Base-by-base conservation (phyloP, 176 grass and related monocot genomes). In the Areca catechu region DNA sequence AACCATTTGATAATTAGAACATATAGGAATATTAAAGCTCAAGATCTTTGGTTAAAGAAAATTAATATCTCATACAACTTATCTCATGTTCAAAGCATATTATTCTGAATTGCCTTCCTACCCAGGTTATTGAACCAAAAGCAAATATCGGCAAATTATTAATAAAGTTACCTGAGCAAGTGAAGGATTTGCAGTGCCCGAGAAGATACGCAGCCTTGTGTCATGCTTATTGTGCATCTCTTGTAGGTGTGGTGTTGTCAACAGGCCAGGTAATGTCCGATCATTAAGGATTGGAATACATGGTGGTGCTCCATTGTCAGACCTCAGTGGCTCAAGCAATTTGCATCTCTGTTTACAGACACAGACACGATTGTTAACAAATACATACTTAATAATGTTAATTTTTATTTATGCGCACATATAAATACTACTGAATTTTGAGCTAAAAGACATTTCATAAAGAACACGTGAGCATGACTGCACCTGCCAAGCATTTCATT, bases 131-230 rank as follows among this genome's bases (percentile, higher is more conserved):
- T 43, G 10, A 43, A 43, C 34, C 34, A 43, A 43, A 43, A 43
- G 34, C 34, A 43, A 14, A 29, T 21, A 47, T 17, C 34, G 4
- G 7, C 14, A 56, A 48, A 23, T 1, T 43, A 57, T 15, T 43
- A 57, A 20, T 24, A 27, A 65, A 52, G 74, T 62, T 51, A 95
- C 91, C 86, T 90, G 86, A 21, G 83, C 62, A 55, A 95, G 86
- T 52, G 77, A 74, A 27, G 73, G 83, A 29, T 95, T 95, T 53
- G 91, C 80, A 3, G 86, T 95, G 68, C 91, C 91, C 22, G 86
- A 90, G 70, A 95, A 95, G 66, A 95, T 90, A 58, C 91, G 91
- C 74, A 95, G 65, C 71, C 91, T 86, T 2, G 83, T 95, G 71
- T 95, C 82, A 24, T 54, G 72, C 49, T 30, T 76, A 52, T 5